Conservation (phyloP, 176 grass and related monocot genomes). For the Oryza glaberrima region DNA sequence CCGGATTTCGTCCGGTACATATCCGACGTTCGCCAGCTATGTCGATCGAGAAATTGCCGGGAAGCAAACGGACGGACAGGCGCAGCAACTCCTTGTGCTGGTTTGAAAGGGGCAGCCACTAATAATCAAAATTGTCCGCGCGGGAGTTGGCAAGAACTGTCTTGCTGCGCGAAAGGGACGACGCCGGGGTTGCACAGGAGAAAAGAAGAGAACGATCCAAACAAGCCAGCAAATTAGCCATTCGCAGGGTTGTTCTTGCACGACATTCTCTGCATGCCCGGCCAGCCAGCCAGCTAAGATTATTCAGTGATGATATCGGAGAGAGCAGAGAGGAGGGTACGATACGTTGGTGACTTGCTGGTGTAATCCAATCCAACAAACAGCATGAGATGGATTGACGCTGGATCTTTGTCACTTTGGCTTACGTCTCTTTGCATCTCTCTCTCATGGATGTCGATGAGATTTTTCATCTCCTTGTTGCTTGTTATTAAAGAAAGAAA, state of each 20-base stretch:
- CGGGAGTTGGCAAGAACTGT: constrained; percentile 12
- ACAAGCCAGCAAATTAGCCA: neutral
- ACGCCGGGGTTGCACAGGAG: neutral
- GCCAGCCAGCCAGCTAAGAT: constrained; percentile 39
- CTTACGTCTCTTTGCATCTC: neutral
- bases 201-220: neutral
- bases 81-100: constrained; percentile 6
- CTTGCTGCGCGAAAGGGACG: constrained; percentile 40
- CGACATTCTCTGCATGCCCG: constrained; percentile 3
- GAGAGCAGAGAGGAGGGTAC: neutral
- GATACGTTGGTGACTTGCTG: neutral
- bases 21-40: neutral
- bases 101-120: constrained; percentile 12
- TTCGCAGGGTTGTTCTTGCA: neutral
- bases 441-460: neutral
- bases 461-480: constrained; percentile 14
- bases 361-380: constrained; percentile 34
- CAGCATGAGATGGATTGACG: neutral
- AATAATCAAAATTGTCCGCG: neutral
- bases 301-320: neutral
- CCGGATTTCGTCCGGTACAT: neutral
- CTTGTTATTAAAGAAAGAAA: constrained; percentile 47
- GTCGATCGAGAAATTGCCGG: neutral
- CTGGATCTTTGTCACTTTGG: constrained; percentile 11
- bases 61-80: neutral